Percentiles rank a stretch among this genome's conserved stretches.
These are phyloP conservation scores for Buddleja alternifolia DNA, from an alignment of 257 asterid genomes.

Conservation along the genomic window DNA sequence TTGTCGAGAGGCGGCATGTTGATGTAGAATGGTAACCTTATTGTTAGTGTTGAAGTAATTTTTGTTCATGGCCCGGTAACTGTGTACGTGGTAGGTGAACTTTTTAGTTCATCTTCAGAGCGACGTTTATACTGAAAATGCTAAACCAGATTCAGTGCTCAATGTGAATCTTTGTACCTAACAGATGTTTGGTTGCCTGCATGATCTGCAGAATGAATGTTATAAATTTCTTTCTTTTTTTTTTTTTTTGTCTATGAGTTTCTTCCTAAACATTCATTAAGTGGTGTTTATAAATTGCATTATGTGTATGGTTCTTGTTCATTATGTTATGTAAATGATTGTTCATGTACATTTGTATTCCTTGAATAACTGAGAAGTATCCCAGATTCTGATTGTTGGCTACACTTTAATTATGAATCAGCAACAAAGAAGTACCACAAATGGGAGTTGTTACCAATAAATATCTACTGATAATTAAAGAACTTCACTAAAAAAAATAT, in stretches of 20 bases:
- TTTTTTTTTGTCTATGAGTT: background rate
- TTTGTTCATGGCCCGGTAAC: background rate
- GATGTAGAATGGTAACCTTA: background rate
- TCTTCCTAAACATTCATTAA: background rate
- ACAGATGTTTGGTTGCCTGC: background rate
- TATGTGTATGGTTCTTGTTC: background rate
- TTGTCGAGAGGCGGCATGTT: background rate
- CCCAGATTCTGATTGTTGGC: too few species aligned
- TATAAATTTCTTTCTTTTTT: background rate
- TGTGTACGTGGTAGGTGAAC: too few species aligned
- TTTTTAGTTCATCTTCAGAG: background rate
- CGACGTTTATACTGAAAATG: background rate
- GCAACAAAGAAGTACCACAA: too few species aligned
- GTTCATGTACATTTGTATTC: background rate
- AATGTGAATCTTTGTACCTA: background rate
- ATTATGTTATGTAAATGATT: background rate
- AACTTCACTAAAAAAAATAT: too few species aligned
- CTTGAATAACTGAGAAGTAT: background rate
- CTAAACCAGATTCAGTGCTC: background rate
- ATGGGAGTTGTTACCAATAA: too few species aligned
- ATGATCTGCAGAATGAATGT: background rate
- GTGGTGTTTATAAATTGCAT: too few species aligned
- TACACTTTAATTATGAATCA: too few species aligned
- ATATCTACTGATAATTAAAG: too few species aligned
- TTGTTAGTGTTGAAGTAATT: background rate